A percentile compares a stretch with the other conserved stretches of the same genome.
Evolutionary conservation across 139 green algal species (phyloP).

Genomic region (Chlorella sp.): DNA sequence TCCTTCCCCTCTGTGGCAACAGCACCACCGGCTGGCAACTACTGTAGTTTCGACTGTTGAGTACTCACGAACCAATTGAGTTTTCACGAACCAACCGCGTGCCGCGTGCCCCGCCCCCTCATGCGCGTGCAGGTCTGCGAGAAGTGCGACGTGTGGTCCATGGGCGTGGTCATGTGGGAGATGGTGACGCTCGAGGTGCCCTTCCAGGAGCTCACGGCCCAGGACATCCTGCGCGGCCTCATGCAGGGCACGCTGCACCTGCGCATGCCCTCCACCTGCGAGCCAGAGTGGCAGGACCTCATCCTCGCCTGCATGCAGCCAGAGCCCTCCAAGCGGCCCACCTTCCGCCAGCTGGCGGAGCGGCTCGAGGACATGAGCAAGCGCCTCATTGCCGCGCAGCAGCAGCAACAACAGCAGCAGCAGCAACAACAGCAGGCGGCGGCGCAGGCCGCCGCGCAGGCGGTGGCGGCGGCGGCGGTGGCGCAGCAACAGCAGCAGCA

Average conservation of each 20-base stretch:
- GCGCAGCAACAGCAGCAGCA: slow-evolving; percentile 2
- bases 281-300: slow-evolving; percentile 67
- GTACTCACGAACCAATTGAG: no score
- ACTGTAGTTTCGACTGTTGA: no score
- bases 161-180: slow-evolving; percentile 69
- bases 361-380: slow-evolving; percentile 28
- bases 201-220: slow-evolving; percentile 52
- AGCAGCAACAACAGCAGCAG: not conserved
- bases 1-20: no score
- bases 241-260: slow-evolving; percentile 60
- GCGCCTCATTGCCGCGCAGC: not conserved
- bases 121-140: slow-evolving; percentile 28
- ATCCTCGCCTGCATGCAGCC: slow-evolving; percentile 72
- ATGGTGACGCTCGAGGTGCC: slow-evolving; percentile 49
- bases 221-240: slow-evolving; percentile 54
- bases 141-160: slow-evolving; percentile 59
- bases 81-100: not conserved
- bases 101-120: slow-evolving; percentile 1
- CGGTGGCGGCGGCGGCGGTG: not conserved
- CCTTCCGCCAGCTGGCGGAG: slow-evolving; percentile 56
- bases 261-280: slow-evolving; percentile 60
- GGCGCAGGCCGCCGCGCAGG: not conserved
- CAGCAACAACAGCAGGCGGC: not conserved
- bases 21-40: no score
- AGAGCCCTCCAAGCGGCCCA: slow-evolving; percentile 50